A percentile compares a stretch with the other conserved stretches of the same genome.
Evolutionary conservation across 768 basidiomycete genomes (phyloP).

Genomic region (Boletus rubroflammeus): DNA sequence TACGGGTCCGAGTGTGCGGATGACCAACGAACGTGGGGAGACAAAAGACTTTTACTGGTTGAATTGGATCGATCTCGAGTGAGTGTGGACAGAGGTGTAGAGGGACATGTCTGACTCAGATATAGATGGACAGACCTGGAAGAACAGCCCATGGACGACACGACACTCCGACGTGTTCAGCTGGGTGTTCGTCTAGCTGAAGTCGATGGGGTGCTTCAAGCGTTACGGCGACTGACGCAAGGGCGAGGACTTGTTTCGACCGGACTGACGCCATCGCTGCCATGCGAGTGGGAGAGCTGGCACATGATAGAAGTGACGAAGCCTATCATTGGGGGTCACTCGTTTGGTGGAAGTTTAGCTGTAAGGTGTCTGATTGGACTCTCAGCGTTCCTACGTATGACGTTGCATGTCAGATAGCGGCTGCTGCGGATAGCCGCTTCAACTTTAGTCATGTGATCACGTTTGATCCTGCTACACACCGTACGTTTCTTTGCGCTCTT

Average conservation of each 20-base stretch:
- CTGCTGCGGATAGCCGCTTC: slow-evolving; percentile 19
- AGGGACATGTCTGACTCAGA: background rate
- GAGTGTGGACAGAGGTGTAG: background rate
- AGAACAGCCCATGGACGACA: slow-evolving; percentile 33
- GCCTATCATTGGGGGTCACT: slow-evolving; percentile 32
- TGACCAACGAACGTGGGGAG: slow-evolving; percentile 19
- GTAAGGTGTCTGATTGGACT: slow-evolving; percentile 12
- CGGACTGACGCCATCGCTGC: background rate
- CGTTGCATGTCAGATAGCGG: slow-evolving; percentile 19
- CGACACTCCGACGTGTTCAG: slow-evolving; percentile 28
- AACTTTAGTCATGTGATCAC: slow-evolving; percentile 25
- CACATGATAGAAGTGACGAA: slow-evolving; percentile 14
- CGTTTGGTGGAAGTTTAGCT: slow-evolving; percentile 31
- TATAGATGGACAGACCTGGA: slow-evolving; percentile 29
- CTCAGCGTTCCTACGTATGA: background rate
- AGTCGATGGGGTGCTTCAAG: slow-evolving; percentile 31
- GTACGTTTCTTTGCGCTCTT: slow-evolving; percentile 14
- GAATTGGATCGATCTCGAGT: slow-evolving; percentile 31
- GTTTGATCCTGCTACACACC: slow-evolving; percentile 29
- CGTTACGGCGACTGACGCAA: slow-evolving; percentile 5
- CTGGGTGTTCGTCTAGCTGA: slow-evolving; percentile 38
- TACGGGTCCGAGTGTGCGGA: slow-evolving; percentile 35
- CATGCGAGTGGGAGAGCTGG: slow-evolving; percentile 20
- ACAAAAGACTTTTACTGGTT: slow-evolving; percentile 32
- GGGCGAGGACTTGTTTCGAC: background rate